Percentiles rank a stretch among this genome's conserved stretches.
phyloP scores from a whole-genome alignment of 1,284 basidiomycete species.

The Dichomitus squalens region DNA sequence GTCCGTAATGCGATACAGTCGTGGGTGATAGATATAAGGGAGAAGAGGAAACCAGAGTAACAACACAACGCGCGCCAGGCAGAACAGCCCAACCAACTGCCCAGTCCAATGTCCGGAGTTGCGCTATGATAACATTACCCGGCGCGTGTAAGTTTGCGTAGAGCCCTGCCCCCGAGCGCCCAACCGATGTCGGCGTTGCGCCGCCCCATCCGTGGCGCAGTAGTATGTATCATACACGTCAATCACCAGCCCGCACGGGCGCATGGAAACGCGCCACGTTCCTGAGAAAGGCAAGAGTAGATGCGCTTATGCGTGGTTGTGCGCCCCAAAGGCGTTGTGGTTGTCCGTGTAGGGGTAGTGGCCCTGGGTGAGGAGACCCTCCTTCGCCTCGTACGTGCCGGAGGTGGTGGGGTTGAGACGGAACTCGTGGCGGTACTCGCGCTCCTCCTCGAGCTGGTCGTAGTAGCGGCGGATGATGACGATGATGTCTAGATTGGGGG shows the following conservation, averaged over 20 bases:
- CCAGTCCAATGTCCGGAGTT: background rate
- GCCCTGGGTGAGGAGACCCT: slow-evolving; percentile 30
- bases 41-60: background rate
- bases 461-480: slow-evolving; percentile 33
- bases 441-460: slow-evolving; percentile 35
- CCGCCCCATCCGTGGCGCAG: too few relatives aligned
- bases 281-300: background rate
- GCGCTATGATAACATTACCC: slow-evolving; percentile 3
- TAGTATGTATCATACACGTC: slow-evolving; percentile 1
- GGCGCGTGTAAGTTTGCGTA: background rate
- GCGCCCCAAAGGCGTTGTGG: slow-evolving; percentile 30
- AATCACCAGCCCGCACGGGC: background rate
- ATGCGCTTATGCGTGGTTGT: slow-evolving; percentile 8
- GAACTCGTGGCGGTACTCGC: slow-evolving; percentile 31
- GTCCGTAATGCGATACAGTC: slow-evolving; percentile 16
- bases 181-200: background rate
- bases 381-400: slow-evolving; percentile 32
- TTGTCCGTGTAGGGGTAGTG: slow-evolving; percentile 34
- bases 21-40: slow-evolving; percentile 1
- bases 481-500: slow-evolving; percentile 32
- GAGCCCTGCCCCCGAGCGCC: background rate
- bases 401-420: slow-evolving; percentile 27
- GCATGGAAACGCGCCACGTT: background rate
- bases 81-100: background rate
- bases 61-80: background rate